Evolutionary conservation across 2,329 filamentous ascomycete genomes (phyloP).

Genomic region (Colletotrichum sidae): DNA sequence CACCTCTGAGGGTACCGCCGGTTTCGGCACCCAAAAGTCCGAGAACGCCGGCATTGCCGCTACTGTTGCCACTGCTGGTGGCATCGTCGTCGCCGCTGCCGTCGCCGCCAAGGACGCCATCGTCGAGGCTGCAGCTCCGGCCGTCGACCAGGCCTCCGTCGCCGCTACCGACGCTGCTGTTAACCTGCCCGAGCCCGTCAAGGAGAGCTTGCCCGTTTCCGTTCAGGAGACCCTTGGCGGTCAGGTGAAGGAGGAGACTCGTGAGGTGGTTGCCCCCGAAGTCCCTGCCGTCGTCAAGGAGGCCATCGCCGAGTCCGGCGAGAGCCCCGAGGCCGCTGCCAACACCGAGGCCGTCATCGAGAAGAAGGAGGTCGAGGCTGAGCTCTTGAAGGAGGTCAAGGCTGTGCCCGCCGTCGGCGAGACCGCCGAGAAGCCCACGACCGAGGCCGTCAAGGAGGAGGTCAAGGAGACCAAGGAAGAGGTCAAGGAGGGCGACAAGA

Average conservation of each 20-base stretch:
- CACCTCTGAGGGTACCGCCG: conserved; percentile 67
- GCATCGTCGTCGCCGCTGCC: conserved; percentile 49
- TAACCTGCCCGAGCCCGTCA: conserved; percentile 65
- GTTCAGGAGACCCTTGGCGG: conserved; percentile 61
- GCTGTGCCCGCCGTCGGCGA: conserved; percentile 50
- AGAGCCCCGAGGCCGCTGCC: conserved; percentile 77
- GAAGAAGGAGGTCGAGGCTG: conserved; percentile 79
- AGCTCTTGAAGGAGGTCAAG: conserved; percentile 76
- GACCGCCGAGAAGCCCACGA: conserved; percentile 40
- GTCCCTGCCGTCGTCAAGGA: conserved; percentile 69
- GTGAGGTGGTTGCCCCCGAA: conserved; percentile 59
- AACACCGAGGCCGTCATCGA: conserved; percentile 77
- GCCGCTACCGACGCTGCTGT: conserved; percentile 54
- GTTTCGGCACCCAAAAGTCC: conserved; percentile 64
- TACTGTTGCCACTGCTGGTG: conserved; percentile 50
- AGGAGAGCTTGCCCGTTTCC: conserved; percentile 61
- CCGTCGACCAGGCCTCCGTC: conserved; percentile 50
- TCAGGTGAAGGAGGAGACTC: conserved; percentile 55
- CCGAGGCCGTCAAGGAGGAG: conserved; percentile 41
- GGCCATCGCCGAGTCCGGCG: conserved; percentile 67
- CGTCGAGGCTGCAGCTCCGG: conserved; percentile 50
- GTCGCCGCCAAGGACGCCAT: conserved; percentile 44
- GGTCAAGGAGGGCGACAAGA: conserved; percentile 34
- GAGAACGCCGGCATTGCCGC: conserved; percentile 56
- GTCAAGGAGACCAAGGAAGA: conserved; percentile 38